phyloP scores from a whole-genome alignment of 2,329 filamentous ascomycete genomes.

The Mycocentrospora acerina region DNA sequence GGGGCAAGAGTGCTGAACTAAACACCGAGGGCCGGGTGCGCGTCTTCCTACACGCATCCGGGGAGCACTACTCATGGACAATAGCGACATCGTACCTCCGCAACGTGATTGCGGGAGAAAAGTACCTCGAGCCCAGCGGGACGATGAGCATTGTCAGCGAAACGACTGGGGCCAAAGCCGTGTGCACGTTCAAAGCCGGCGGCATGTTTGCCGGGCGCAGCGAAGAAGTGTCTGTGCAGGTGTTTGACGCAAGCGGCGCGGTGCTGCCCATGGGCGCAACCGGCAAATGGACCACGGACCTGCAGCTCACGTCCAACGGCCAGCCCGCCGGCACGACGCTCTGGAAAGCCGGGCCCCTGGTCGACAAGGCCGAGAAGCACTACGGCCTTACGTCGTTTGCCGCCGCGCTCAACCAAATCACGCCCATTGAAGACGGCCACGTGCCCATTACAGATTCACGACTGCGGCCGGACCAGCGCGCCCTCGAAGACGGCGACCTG shows the following conservation, averaged over 20 bases:
- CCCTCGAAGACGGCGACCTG: slow-evolving; percentile 77
- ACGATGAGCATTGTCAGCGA: slow-evolving; percentile 87
- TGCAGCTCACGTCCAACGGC: slow-evolving; percentile 67
- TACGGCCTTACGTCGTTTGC: slow-evolving; percentile 91
- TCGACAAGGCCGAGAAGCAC: slow-evolving; percentile 74
- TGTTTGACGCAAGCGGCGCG: slow-evolving; percentile 66
- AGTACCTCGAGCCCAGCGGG: slow-evolving; percentile 94
- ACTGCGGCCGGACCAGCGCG: slow-evolving; percentile 82
- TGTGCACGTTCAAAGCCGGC: slow-evolving; percentile 89
- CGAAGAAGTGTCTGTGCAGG: slow-evolving; percentile 82
- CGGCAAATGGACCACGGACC: slow-evolving; percentile 81
- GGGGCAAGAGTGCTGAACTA: slow-evolving; percentile 95
- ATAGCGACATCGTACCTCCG: slow-evolving; percentile 87
- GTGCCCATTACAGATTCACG: slow-evolving; percentile 81
- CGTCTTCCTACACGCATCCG: slow-evolving; percentile 70
- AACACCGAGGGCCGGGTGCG: slow-evolving; percentile 87
- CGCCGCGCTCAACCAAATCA: slow-evolving; percentile 84
- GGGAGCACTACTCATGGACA: slow-evolving; percentile 86
- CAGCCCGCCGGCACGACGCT: slow-evolving; percentile 64
- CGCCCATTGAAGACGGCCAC: slow-evolving; percentile 70
- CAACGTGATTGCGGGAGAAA: slow-evolving; percentile 97
- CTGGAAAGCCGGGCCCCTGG: slow-evolving; percentile 77
- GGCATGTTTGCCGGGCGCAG: slow-evolving; percentile 96
- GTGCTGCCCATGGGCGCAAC: slow-evolving; percentile 67
- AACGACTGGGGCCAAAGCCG: slow-evolving; percentile 76